Evolutionary conservation across 441 rosid genomes (phyloP).

Genomic region (Pelargonium hybrid): DNA sequence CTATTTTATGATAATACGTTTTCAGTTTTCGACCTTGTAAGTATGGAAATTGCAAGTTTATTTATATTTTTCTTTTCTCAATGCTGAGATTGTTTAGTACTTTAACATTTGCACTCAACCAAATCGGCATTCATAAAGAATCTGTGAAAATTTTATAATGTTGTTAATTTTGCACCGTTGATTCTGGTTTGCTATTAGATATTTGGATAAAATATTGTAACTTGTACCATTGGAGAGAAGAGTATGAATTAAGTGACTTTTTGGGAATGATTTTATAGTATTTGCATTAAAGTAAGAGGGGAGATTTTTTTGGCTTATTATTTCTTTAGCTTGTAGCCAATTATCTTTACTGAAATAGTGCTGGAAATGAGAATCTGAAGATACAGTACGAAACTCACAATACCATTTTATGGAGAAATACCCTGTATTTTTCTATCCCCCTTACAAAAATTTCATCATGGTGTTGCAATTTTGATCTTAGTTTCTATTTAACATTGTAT

Average conservation of each 20-base stretch:
- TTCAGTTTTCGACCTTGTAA: slow-evolving; percentile 91
- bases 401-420: neutral
- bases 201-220: neutral
- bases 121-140: neutral
- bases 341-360: too few species aligned
- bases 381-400: neutral
- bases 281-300: too few species aligned
- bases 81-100: neutral
- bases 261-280: neutral
- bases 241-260: neutral
- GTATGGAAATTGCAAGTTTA: slow-evolving; percentile 23
- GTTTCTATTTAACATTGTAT: neutral
- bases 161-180: neutral
- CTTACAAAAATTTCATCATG: neutral
- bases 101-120: neutral
- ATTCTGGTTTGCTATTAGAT: neutral
- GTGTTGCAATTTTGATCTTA: neutral
- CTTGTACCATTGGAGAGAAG: neutral
- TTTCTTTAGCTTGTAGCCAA: too few species aligned
- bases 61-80: neutral
- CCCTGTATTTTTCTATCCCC: neutral
- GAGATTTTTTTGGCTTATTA: too few species aligned
- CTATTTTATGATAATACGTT: slow-evolving; percentile 90
- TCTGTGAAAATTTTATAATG: neutral
- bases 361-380: neutral